phyloP scores from a whole-genome alignment of 129 eudicot species.

The Centrapalus pauciflorus region DNA sequence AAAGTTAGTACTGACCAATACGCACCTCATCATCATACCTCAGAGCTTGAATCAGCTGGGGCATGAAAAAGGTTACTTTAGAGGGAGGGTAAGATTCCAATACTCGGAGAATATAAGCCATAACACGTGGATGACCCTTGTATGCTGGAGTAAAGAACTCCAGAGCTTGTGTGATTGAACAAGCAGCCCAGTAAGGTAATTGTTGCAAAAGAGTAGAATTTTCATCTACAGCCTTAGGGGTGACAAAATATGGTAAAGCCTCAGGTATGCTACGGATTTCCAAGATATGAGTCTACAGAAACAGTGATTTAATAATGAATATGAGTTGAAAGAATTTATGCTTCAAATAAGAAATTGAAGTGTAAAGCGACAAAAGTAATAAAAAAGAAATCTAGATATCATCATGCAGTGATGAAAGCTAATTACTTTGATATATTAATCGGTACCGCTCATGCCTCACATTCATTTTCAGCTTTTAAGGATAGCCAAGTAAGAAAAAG shows the following conservation, averaged over 20 bases:
- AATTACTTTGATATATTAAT: no score
- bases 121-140: constrained; percentile 95
- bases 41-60: constrained; percentile 90
- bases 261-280: constrained; percentile 90
- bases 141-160: constrained; percentile 97
- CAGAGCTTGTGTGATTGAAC: constrained; percentile 89
- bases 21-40: constrained; percentile 88
- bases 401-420: no score
- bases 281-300: constrained; percentile 73
- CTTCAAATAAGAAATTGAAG: not conserved
- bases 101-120: constrained; percentile 95
- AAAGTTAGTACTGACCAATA: constrained; percentile 9
- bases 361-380: not conserved
- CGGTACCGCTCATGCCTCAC: no score
- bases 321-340: not conserved
- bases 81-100: constrained; percentile 96
- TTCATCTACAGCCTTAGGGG: constrained; percentile 90
- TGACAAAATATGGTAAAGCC: constrained; percentile 88
- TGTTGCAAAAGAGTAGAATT: constrained; percentile 84
- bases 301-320: not conserved
- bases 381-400: no score
- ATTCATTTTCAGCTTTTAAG: no score
- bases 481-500: no score
- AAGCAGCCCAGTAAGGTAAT: constrained; percentile 98
- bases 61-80: constrained; percentile 97